Evolutionary conservation across 2,329 filamentous ascomycete genomes (phyloP).

Genomic region (Pseudocercospora fuligena): DNA sequence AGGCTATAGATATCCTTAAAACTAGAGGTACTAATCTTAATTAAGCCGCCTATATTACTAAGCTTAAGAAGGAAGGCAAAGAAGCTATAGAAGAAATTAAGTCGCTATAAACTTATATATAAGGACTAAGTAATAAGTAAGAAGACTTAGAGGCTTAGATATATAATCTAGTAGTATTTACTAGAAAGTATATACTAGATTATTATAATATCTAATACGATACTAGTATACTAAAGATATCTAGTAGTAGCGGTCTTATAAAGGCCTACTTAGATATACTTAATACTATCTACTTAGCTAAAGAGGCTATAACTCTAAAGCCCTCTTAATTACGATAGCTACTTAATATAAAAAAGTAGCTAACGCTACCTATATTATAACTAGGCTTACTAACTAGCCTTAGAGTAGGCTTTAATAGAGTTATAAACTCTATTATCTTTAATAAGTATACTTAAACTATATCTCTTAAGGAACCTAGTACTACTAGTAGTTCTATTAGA

Average conservation of each 20-base stretch:
- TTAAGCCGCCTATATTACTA: not conserved
- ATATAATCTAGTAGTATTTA: not conserved
- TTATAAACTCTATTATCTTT: not conserved
- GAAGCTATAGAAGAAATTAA: not conserved
- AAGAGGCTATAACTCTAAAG: not conserved
- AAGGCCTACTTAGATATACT: not conserved
- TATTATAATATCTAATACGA: not conserved
- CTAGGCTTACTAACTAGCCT: too few species aligned
- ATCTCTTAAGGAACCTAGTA: not conserved
- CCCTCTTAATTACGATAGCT: not conserved
- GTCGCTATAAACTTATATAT: not conserved
- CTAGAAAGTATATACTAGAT: not conserved
- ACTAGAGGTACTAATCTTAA: not conserved
- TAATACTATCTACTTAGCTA: not conserved
- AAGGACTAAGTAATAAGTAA: not conserved
- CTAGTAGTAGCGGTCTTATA: not conserved
- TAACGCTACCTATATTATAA: too few species aligned
- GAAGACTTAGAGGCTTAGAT: too few species aligned
- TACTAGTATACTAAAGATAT: not conserved
- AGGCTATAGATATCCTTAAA: not conserved
- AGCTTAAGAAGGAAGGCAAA: not conserved
- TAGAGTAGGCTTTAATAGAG: not conserved
- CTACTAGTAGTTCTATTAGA: not conserved
- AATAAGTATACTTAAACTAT: not conserved
- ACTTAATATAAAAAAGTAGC: not conserved